Conservation (phyloP, 257 asterid species). For the Solanum chmielewskii region DNA sequence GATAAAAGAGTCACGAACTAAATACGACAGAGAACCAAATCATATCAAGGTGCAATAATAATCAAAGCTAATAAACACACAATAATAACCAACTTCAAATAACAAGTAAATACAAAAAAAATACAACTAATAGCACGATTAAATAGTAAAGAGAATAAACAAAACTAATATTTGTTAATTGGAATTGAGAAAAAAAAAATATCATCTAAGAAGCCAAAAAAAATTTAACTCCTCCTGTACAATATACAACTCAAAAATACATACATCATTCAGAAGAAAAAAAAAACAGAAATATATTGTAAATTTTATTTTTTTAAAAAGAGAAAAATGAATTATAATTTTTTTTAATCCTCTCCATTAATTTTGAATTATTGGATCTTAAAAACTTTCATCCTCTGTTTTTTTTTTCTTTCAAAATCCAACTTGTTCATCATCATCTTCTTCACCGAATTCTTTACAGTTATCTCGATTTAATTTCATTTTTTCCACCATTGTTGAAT, state of each 20-base stretch:
- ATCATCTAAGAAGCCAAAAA: neutral
- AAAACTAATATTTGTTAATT: too few species aligned
- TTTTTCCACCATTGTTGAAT: neutral
- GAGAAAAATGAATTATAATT: neutral
- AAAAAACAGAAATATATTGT: neutral
- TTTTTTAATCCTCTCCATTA: neutral
- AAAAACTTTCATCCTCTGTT: neutral
- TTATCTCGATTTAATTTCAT: neutral
- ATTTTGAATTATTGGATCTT: neutral
- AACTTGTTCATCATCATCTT: neutral
- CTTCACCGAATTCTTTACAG: conserved; percentile 1
- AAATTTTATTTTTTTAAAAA: neutral
- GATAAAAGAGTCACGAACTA: too few species aligned
- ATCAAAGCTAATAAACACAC: too few species aligned
- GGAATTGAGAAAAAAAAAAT: neutral
- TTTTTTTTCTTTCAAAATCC: neutral
- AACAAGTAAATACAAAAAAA: too few species aligned
- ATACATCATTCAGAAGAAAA: neutral
- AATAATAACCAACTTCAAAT: too few species aligned
- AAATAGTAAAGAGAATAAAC: too few species aligned
- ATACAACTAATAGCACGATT: too few species aligned
- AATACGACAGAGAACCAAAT: too few species aligned
- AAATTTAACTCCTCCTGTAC: neutral
- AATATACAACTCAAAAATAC: neutral
- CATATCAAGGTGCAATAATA: too few species aligned